Percentiles rank a stretch among this genome's conserved stretches.
Conservation (phyloP, 2,329 filamentous ascomycete species). For the Ceratocystis variospora region DNA sequence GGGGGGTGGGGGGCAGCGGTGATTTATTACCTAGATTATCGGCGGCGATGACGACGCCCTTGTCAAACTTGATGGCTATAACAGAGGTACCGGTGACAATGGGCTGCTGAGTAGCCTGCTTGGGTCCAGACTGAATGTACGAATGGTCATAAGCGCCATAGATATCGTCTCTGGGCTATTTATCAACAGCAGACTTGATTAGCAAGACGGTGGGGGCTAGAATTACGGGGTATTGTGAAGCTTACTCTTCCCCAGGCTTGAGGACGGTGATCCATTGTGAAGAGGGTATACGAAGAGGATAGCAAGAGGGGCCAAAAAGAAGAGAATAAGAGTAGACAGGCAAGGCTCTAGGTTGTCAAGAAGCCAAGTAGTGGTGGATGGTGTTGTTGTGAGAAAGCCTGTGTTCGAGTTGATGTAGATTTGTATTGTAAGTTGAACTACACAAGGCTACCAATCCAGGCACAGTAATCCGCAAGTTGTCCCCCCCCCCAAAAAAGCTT, state of each 20-base stretch:
- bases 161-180: constrained; percentile 86
- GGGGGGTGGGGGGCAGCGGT: too few species aligned
- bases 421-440: background rate
- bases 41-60: constrained; percentile 89
- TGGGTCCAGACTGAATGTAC: constrained; percentile 63
- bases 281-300: constrained; percentile 10
- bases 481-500: background rate
- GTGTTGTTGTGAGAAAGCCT: background rate
- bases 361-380: background rate
- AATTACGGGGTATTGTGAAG: constrained; percentile 22
- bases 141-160: constrained; percentile 88
- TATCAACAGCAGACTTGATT: constrained; percentile 14
- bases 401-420: background rate
- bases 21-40: constrained; percentile 70
- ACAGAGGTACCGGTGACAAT: constrained; percentile 96
- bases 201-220: constrained; percentile 14
- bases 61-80: constrained; percentile 86
- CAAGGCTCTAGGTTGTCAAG: background rate
- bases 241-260: constrained; percentile 60
- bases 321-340: background rate
- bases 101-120: constrained; percentile 78
- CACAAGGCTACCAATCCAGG: constrained; percentile 1
- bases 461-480: background rate
- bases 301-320: background rate
- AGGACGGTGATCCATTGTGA: constrained; percentile 55